These are phyloP conservation scores for Mycosphaerella sp. DNA, from an alignment of 2,329 filamentous ascomycete genomes.

Conservation along the genomic window DNA sequence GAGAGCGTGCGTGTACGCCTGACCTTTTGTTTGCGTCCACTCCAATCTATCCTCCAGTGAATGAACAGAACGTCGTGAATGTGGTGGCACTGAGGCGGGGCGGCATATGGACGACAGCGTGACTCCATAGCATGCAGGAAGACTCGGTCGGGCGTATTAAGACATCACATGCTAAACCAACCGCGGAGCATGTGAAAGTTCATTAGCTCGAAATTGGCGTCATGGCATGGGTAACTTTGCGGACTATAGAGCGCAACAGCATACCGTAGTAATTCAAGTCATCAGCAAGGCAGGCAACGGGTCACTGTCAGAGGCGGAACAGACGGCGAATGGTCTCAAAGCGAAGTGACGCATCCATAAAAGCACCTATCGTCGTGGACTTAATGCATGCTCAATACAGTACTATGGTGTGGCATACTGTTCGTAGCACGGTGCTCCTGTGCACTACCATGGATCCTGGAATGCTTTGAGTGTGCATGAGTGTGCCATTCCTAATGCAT, in stretches of 20 bases:
- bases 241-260: too few relatives aligned
- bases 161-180: background rate
- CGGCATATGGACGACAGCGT: constrained; percentile 4
- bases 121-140: background rate
- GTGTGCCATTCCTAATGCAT: too few relatives aligned
- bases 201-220: background rate
- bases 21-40: constrained; percentile 2
- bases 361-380: background rate
- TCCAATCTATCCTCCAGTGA: background rate
- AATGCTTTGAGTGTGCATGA: background rate
- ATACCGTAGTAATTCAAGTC: too few relatives aligned
- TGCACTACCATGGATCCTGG: too few relatives aligned
- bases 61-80: background rate
- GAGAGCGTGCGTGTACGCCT: constrained; percentile 2
- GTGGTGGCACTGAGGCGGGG: background rate
- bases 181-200: constrained; percentile 11
- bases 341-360: too few relatives aligned
- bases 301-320: too few relatives aligned
- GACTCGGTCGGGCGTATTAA: background rate
- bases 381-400: background rate
- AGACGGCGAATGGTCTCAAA: too few relatives aligned
- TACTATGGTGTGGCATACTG: background rate
- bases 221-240: background rate
- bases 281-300: too few relatives aligned
- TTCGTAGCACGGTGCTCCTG: background rate